These are phyloP conservation scores for Ilex paraguariensis DNA, from an alignment of 305 asterid species.

Conservation along the genomic window DNA sequence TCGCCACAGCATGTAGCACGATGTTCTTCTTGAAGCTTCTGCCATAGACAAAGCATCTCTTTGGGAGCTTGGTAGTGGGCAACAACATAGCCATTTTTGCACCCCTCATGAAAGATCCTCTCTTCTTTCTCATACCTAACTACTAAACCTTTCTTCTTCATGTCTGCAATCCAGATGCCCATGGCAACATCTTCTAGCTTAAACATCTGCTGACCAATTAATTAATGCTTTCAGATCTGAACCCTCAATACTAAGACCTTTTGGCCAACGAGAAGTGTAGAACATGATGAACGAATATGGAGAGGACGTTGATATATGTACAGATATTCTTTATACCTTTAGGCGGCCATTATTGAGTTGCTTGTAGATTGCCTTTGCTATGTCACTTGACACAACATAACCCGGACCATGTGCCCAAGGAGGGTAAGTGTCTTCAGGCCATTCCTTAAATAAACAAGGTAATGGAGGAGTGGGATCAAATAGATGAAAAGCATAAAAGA, in stretches of 20 bases:
- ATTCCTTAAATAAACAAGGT: constrained; percentile 48
- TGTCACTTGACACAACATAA: constrained; percentile 73
- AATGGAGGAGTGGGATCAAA: constrained; percentile 12
- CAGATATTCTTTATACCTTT: constrained; percentile 37
- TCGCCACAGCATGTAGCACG: constrained; percentile 71
- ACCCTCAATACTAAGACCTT: too few relatives aligned
- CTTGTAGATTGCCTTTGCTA: constrained; percentile 64
- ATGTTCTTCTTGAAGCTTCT: constrained; percentile 67
- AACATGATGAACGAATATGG: background rate
- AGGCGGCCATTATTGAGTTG: constrained; percentile 52
- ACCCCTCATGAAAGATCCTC: constrained; percentile 71
- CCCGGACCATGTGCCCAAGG: constrained; percentile 99
- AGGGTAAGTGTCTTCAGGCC: constrained; percentile 80
- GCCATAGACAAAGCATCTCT: constrained; percentile 92
- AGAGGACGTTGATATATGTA: too few relatives aligned
- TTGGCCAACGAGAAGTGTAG: too few relatives aligned
- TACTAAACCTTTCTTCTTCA: constrained; percentile 58
- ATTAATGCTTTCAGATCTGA: background rate
- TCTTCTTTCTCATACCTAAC: constrained; percentile 73
- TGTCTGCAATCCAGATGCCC: constrained; percentile 91
- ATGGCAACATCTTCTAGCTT: constrained; percentile 96
- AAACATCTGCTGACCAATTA: constrained; percentile 51
- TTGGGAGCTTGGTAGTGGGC: constrained; percentile 96
- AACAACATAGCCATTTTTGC: constrained; percentile 73
- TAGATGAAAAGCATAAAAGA: background rate